Base-by-base conservation (phyloP, 2,329 filamentous ascomycete genomes). In the Pestalotiopsis sp. region DNA sequence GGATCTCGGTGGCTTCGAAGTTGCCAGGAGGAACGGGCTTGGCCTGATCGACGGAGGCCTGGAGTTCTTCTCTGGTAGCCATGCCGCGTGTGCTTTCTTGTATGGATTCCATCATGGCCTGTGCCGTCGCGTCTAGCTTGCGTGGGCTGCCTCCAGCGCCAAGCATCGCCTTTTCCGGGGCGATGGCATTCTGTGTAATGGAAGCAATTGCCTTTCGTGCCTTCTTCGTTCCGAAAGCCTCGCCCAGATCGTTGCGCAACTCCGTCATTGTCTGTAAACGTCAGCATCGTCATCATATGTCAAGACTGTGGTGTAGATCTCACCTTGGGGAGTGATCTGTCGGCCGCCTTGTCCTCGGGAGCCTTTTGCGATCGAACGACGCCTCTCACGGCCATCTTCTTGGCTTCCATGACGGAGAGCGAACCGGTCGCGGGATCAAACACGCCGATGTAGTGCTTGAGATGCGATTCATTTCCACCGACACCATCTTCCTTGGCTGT, bases 181-280 rank as follows among this genome's bases (percentile, higher is more conserved):
- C 81, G 73, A 95, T 93, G 20, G 92, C 91, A 76, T 95, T 94
- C 74, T 92, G 86, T 2, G 90, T 77, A 23, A 77, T 73, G n/a
- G 76, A 74, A 12, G 75, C 74, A 73, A 96, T 89, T 1, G 89
- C 91, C 82, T 95, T 95, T 84, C 91, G 92, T 25, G 93, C 92
- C 81, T 95, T 95, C 83, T 93, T 94, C 31, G 93, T 95, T 78
- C 93, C 93, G 75, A 97, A 97, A 39, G 91, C 90, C 74, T 92
- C 87, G 56, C 92, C 92, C 13, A 97, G 88, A 2, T 91, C 88
- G 73, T 90, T 91, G 73, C 88, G 88, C 76, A 88, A 87, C 36
- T 91, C 87, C 74, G 86, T 82, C 75, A 86, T 87, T 59, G 83
- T 87, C 88, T 91, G 73, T 20, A 69, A 49, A 49, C 62, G 66